Base-by-base conservation (phyloP, 2,329 filamentous ascomycete genomes). In the Geoglossum cookeanum region DNA sequence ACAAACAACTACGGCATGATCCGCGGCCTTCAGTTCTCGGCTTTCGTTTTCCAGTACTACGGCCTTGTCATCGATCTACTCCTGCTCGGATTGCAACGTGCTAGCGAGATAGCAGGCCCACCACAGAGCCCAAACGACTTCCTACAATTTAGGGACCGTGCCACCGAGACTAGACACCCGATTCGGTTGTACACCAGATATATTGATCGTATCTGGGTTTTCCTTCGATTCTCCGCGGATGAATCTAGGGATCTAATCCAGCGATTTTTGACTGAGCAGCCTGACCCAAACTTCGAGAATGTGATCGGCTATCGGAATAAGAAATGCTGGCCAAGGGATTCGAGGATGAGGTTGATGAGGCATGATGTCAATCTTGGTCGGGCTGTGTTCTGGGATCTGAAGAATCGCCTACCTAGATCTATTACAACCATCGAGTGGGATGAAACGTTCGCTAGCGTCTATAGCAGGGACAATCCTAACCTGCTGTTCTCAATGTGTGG, bases 1-100 rank as follows among this genome's bases (percentile, higher is more conserved):
- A 92, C 94, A 67, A 98, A 98, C 72, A 94, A 88, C 67, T 98
- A 97, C 67, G 92, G 92, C 63, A 86, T 98, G 85, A 96, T 98
- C 65, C 88, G 92, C 65, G 92, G 94, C 63, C 78, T 98, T 15
- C 94, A 98, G 63, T 98, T 98, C 72, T 96, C 92, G 1, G 92
- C 88, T 0, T 98, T 98, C 61, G 92, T 98, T 27, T 98, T 98
- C 78, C 92, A 98, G 68, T 98, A 90, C 76, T 98, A 98, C 64
- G 92, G 94, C 52, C 76, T 98, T 60, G 91, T 98, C 59, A 82
- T 98, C 57, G 92, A 98, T 72, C 77, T 98, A 51, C 75, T 98
- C 42, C 77, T 98, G 27, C 81, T 98, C 32, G 92, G 92, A 51
- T 78, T 96, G 60, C 90, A 97, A 71, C 85, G 92, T 66, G 92